Percentiles rank a stretch among this genome's conserved stretches.
Conservation (phyloP, 495 filamentous ascomycete species). For the Penicillium pulvis region DNA sequence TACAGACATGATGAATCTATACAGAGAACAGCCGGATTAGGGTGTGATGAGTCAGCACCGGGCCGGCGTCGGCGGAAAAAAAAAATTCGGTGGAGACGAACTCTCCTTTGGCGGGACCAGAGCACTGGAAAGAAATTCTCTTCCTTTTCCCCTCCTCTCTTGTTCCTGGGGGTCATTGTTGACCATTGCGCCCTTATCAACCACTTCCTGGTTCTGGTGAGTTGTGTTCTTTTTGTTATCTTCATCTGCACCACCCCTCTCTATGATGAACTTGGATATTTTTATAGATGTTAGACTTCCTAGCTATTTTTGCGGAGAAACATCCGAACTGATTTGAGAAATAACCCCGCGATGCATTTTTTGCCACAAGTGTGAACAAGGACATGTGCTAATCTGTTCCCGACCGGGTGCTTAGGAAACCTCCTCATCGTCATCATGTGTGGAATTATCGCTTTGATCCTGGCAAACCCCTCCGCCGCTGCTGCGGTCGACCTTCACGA, state of each 20-base stretch:
- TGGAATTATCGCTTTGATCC: conserved; percentile 81
- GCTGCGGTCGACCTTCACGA: conserved; percentile 86
- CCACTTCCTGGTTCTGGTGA: conserved; percentile 21
- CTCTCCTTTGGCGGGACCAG: conserved; percentile 18
- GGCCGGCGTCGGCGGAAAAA: conserved; percentile 22
- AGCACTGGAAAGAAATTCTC: conserved; percentile 19
- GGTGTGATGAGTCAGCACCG: conserved; percentile 7
- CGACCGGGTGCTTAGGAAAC: conserved; percentile 9
- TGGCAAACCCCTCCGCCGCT: conserved; percentile 63
- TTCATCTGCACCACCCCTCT: conserved; percentile 18
- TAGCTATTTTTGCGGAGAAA: conserved; percentile 48
- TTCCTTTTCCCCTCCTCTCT: conserved; percentile 13
- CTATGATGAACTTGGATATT: conserved; percentile 49
- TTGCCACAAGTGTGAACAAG: conserved; percentile 7
- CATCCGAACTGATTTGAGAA: conserved; percentile 40
- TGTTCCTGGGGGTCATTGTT: conserved; percentile 20
- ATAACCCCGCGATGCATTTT: conserved; percentile 19
- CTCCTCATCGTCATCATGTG: conserved; percentile 62
- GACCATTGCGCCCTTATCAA: conserved; percentile 21
- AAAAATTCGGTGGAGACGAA: conserved; percentile 23
- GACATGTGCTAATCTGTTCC: conserved; percentile 21
- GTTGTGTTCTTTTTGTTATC: conserved; percentile 7
- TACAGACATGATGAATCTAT: neutral
- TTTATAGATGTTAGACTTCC: conserved; percentile 56
- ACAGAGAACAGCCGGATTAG: neutral